Percentiles rank a stretch among this genome's conserved stretches.
Conservation (phyloP, 257 asterid genomes). For the Ocimum tenuiflorum region DNA sequence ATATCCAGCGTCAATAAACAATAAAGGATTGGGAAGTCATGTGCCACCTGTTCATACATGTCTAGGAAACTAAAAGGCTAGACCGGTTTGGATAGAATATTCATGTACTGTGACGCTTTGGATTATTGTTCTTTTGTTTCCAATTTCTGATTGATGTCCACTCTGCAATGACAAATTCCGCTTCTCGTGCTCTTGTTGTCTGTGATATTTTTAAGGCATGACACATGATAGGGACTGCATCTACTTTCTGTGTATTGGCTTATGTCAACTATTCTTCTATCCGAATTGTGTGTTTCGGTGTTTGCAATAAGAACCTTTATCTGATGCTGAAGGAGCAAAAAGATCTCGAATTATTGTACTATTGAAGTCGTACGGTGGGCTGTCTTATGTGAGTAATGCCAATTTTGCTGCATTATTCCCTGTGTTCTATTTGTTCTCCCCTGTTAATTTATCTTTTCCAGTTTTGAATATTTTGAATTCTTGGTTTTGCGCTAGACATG, state of each 20-base stretch:
- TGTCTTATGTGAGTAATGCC: constrained; percentile 63
- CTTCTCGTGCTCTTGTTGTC: too few species aligned
- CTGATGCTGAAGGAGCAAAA: constrained; percentile 96
- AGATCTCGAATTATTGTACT: constrained; percentile 58
- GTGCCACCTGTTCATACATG: background rate
- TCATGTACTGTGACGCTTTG: background rate
- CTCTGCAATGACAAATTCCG: background rate
- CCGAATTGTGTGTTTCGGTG: constrained; percentile 13
- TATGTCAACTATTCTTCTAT: background rate
- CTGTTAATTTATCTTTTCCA: background rate
- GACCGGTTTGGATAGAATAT: background rate
- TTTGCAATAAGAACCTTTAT: constrained; percentile 72
- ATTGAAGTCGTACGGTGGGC: constrained; percentile 71
- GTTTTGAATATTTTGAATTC: background rate
- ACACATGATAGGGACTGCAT: too few species aligned
- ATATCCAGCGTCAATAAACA: background rate
- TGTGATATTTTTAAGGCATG: too few species aligned
- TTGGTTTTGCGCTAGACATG: background rate
- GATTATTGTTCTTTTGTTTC: background rate
- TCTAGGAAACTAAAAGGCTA: background rate
- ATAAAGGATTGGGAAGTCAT: background rate
- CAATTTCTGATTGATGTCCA: background rate
- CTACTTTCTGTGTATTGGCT: background rate
- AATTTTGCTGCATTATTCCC: constrained; percentile 2
- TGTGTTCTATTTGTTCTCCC: background rate